Evolutionary conservation across 176 grass and related monocot species (phyloP), one percentile per base, ranked within the genome.

Genomic region (Oryza rufipogon): DNA sequence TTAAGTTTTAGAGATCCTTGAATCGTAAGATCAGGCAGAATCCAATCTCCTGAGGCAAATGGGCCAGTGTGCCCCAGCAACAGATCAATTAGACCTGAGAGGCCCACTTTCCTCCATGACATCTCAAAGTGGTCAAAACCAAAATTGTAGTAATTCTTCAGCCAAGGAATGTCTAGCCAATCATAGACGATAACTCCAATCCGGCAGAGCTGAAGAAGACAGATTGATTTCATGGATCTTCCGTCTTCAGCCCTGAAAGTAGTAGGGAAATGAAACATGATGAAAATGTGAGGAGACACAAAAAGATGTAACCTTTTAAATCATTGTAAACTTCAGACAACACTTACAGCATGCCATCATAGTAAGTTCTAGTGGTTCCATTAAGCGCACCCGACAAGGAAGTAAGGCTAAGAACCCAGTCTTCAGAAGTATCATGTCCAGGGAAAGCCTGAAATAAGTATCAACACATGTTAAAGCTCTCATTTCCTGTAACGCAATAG

Each of bases 61-160:
- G 96, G 96, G 7, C 96, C 96, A 0, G 78, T 85, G 75, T 94
- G 83, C 34, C 96, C 93, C 22, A 96, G 77, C 12, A 96, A 89
- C 16, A 98, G 88, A 89, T 94, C 93, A 64, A 89, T 64, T 39
- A 98, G 82, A 85, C 96, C 96, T 8, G 74, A 80, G 74, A 96
- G 71, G 11, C 96, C 93, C 15, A 90, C 80, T 79, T 98, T 94
- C 71, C 74, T 88, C 91, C 96, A 85, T 39, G 90, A 92, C 91
- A 94, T 98, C 79, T 91, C 87, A 58, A 89, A 98, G 83, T 98
- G 96, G 56, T 98, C 96, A 23, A 98, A 98, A 81, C 96, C 93
- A 69, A 98, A 98, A 73, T 90, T 98, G 86, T 94, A 99, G 83
- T 99, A 99, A 56, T 94, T 94, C 86, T 94, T 99, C 39, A 99